A percentile compares a stretch with the other conserved stretches of the same genome.
These are phyloP conservation scores for Rostrohypoxylon terebratum DNA, from an alignment of 495 filamentous ascomycete species.

Conservation along the genomic window DNA sequence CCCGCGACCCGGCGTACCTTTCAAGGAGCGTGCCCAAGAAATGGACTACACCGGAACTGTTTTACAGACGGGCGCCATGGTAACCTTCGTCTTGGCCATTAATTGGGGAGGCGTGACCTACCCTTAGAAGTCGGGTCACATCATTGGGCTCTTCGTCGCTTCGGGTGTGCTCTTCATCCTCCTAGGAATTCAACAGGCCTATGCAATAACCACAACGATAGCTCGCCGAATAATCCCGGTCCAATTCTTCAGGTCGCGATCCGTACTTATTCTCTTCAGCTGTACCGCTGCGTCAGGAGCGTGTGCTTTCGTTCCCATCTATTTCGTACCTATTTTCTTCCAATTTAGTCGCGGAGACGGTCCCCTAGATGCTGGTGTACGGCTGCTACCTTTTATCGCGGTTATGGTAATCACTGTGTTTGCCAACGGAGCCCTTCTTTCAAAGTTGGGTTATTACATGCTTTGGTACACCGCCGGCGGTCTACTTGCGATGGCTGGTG, in stretches of 20 bases:
- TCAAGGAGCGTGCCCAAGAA: slow-evolving; percentile 17
- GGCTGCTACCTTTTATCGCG: slow-evolving; percentile 64
- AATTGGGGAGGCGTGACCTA: slow-evolving; percentile 67
- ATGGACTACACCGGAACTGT: slow-evolving; percentile 56
- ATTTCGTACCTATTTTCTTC: slow-evolving; percentile 62
- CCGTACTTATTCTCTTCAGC: slow-evolving; percentile 3
- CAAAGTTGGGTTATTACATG: slow-evolving; percentile 62
- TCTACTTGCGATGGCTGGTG: slow-evolving; percentile 57
- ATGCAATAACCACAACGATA: slow-evolving; percentile 55
- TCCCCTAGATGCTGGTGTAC: slow-evolving; percentile 52
- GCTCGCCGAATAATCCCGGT: slow-evolving; percentile 63
- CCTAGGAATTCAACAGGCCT: slow-evolving; percentile 62
- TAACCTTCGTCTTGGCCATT: slow-evolving; percentile 60
- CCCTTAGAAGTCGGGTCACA: slow-evolving; percentile 59
- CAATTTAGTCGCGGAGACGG: slow-evolving; percentile 56
- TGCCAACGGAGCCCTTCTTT: slow-evolving; percentile 60
- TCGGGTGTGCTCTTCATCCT: slow-evolving; percentile 61
- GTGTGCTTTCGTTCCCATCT: slow-evolving; percentile 54
- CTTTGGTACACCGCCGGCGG: slow-evolving; percentile 67
- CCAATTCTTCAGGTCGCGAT: slow-evolving; percentile 51
- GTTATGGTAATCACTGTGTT: slow-evolving; percentile 53
- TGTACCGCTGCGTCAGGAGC: background rate
- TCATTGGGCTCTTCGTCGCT: slow-evolving; percentile 63
- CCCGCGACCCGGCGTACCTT: slow-evolving; percentile 27
- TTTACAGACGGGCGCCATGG: slow-evolving; percentile 54